Percentiles rank a stretch among this genome's conserved stretches.
These are phyloP conservation scores for Boletellus sp. DNA, from an alignment of 768 basidiomycete species.

Conservation along the genomic window DNA sequence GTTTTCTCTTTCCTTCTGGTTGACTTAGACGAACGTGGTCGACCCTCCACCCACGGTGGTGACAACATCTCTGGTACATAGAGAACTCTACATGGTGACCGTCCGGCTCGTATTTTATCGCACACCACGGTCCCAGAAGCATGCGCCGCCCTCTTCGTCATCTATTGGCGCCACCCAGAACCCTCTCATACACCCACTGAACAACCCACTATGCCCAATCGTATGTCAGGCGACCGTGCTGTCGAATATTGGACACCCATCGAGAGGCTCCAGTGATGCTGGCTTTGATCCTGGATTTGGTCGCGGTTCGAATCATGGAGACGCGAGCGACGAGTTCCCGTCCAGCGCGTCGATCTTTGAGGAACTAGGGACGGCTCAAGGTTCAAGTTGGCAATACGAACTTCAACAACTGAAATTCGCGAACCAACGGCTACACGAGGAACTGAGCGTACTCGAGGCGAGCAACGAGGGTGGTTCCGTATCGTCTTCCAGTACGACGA, in stretches of 20 bases:
- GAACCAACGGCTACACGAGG: conserved; percentile 63
- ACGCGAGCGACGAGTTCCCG: conserved; percentile 3
- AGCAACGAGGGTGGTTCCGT: background rate
- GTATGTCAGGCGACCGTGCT: conserved; percentile 30
- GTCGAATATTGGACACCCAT: background rate
- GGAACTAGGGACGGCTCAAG: conserved; percentile 62
- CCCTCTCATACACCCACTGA: conserved; percentile 15
- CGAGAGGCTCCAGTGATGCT: background rate
- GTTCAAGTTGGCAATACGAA: conserved; percentile 92
- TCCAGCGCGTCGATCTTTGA: conserved; percentile 54
- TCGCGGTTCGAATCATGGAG: background rate
- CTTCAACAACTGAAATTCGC: conserved; percentile 76
- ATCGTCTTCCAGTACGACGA: background rate
- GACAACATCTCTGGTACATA: conserved; percentile 36
- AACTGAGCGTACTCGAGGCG: conserved; percentile 42
- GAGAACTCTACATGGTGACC: conserved; percentile 30
- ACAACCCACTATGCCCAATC: conserved; percentile 23
- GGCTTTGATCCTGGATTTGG: background rate
- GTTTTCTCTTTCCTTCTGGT: background rate
- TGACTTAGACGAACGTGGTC: conserved; percentile 1
- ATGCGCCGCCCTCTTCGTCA: background rate
- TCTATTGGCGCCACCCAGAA: background rate
- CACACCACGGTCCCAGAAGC: conserved; percentile 19
- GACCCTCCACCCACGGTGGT: conserved; percentile 21
- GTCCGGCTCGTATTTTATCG: conserved; percentile 39